Conservation (phyloP, 305 asterid genomes). For the Fraxinus floribunda region DNA sequence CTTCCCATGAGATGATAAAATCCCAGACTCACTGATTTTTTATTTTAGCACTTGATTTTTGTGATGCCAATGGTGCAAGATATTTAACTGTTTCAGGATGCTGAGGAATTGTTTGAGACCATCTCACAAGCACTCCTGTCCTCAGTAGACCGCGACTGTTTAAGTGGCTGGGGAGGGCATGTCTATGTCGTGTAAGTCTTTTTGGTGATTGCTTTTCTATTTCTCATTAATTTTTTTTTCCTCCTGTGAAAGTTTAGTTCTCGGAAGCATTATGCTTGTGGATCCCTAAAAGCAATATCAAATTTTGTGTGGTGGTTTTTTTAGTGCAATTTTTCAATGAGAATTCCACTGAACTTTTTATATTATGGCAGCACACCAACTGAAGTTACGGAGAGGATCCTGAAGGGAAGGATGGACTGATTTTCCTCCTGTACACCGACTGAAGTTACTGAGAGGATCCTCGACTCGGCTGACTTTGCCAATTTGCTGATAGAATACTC, state of each 20-base stretch:
- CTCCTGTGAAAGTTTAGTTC: neutral
- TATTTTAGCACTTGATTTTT: neutral
- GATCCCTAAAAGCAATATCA: neutral
- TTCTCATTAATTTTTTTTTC: neutral
- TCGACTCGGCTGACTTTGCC: neutral
- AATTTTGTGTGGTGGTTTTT: neutral
- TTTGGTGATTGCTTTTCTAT: neutral
- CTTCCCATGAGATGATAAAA: neutral
- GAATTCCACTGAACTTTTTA: neutral
- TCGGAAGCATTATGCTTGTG: neutral
- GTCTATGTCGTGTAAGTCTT: slow-evolving; percentile 84
- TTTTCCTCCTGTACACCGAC: neutral
- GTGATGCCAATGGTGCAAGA: neutral
- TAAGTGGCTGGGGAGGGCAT: slow-evolving; percentile 99
- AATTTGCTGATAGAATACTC: neutral
- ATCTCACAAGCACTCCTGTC: slow-evolving; percentile 91
- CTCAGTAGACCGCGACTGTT: slow-evolving; percentile 90
- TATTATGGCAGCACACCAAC: slow-evolving; percentile 76
- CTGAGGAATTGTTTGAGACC: slow-evolving; percentile 90
- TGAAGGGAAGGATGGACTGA: slow-evolving; percentile 77
- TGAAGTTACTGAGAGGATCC: too few species aligned
- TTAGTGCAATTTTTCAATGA: neutral
- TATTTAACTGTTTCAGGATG: slow-evolving; percentile 46
- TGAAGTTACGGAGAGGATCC: slow-evolving; percentile 49
- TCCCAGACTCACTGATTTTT: neutral